phyloP scores from a whole-genome alignment of 352 stramenopile species.

The Detonula confervacea region DNA sequence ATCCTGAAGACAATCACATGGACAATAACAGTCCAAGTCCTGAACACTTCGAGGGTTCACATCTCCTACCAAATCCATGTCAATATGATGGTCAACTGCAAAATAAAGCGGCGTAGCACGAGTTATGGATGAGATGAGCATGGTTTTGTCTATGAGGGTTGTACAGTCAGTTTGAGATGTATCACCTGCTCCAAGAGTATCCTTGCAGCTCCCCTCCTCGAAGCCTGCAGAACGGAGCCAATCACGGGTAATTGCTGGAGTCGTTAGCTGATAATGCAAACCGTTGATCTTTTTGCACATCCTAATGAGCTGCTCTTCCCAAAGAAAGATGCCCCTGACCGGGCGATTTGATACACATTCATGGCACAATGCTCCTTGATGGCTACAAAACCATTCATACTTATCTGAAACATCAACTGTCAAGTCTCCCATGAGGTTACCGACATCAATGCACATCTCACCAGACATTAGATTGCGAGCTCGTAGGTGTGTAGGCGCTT shows the following conservation, averaged over 20 bases:
- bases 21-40: background rate
- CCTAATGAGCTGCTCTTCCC: background rate
- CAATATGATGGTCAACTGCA: background rate
- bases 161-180: background rate
- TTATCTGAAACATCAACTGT: slow-evolving; percentile 5
- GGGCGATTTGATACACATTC: background rate
- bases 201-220: background rate
- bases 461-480: background rate
- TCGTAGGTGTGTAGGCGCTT: background rate
- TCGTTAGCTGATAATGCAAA: background rate
- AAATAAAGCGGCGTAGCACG: background rate
- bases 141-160: background rate
- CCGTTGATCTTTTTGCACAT: background rate
- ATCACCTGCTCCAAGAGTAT: slow-evolving; percentile 1
- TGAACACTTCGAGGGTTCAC: background rate
- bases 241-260: background rate
- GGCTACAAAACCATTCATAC: background rate
- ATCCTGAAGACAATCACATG: background rate
- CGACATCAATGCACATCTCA: background rate
- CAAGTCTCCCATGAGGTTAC: background rate
- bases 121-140: background rate
- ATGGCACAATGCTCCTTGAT: background rate
- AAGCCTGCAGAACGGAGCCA: background rate
- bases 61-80: background rate
- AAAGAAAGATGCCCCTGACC: background rate